Percentiles rank a stretch among this genome's conserved stretches.
phyloP scores from a whole-genome alignment of 352 stramenopile genomes.

The Ophiocytium majus region DNA sequence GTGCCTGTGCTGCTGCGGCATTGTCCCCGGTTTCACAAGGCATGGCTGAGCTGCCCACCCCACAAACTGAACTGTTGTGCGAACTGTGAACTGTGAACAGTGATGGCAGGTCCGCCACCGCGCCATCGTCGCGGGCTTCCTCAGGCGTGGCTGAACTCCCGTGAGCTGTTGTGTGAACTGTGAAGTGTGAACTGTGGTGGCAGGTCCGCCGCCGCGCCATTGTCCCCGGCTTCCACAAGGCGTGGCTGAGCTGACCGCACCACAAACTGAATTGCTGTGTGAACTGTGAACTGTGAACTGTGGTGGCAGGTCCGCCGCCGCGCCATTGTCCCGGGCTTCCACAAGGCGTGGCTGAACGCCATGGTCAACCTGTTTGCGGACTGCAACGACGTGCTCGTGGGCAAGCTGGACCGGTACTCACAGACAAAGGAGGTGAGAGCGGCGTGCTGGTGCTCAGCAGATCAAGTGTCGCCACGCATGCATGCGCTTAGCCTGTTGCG shows the following conservation, averaged over 20 bases:
- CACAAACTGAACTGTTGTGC: too few species aligned
- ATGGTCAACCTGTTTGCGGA: constrained; percentile 62
- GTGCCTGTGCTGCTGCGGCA: too few species aligned
- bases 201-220: constrained; percentile 64
- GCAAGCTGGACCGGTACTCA: constrained; percentile 41
- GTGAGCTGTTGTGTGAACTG: too few species aligned
- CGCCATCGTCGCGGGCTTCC: constrained; percentile 74
- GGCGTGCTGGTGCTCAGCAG: not conserved
- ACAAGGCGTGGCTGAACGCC: constrained; percentile 71
- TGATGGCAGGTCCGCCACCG: constrained; percentile 60
- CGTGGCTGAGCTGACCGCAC: too few species aligned
- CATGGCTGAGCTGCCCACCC: too few species aligned
- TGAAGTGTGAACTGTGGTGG: too few species aligned
- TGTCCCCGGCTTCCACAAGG: constrained; percentile 75
- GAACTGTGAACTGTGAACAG: too few species aligned
- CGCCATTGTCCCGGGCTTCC: constrained; percentile 74
- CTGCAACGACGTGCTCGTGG: constrained; percentile 45
- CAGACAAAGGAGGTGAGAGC: constrained; percentile 9
- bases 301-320: constrained; percentile 57
- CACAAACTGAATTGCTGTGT: too few species aligned
- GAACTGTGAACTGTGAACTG: too few species aligned
- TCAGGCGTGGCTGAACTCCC: constrained; percentile 72
- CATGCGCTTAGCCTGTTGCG: too few species aligned
- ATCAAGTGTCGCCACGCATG: too few species aligned
- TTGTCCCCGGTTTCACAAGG: too few species aligned